These are phyloP conservation scores for Eudorina sp. DNA, from an alignment of 139 green algal genomes.

Conservation along the genomic window DNA sequence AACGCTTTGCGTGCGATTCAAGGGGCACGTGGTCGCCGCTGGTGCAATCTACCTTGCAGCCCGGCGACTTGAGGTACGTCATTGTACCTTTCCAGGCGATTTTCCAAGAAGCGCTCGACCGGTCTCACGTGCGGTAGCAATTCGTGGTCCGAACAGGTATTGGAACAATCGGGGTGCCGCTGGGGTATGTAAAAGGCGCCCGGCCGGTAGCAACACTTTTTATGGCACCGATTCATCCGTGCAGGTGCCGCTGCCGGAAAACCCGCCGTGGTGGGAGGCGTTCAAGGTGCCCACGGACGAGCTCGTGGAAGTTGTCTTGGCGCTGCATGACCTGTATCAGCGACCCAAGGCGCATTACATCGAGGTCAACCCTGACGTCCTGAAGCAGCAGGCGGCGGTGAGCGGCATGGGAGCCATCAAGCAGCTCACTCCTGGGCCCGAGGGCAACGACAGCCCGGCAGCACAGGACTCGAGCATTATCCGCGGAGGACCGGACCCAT, in stretches of 20 bases:
- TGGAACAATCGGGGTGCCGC: neutral
- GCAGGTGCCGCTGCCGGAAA: slow-evolving; percentile 79
- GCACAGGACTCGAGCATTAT: slow-evolving; percentile 3
- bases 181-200: too few relatives aligned
- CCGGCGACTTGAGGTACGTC: slow-evolving; percentile 72
- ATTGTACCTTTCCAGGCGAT: neutral
- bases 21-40: slow-evolving; percentile 86
- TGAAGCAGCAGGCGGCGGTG: slow-evolving; percentile 35
- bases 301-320: slow-evolving; percentile 73
- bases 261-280: slow-evolving; percentile 84
- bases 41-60: slow-evolving; percentile 91
- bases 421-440: slow-evolving; percentile 6
- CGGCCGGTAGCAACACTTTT: too few relatives aligned
- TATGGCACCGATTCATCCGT: too few relatives aligned
- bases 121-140: neutral
- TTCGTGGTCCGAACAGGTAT: neutral
- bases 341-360: slow-evolving; percentile 66
- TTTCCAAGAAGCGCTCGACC: neutral
- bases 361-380: slow-evolving; percentile 49
- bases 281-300: slow-evolving; percentile 77
- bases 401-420: slow-evolving; percentile 8
- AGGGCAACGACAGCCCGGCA: slow-evolving; percentile 30
- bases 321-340: slow-evolving; percentile 74
- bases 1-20: slow-evolving; percentile 91
- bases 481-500: slow-evolving; percentile 1